These are phyloP conservation scores for Mycena galopus DNA, from an alignment of 768 basidiomycete species.

Conservation along the genomic window DNA sequence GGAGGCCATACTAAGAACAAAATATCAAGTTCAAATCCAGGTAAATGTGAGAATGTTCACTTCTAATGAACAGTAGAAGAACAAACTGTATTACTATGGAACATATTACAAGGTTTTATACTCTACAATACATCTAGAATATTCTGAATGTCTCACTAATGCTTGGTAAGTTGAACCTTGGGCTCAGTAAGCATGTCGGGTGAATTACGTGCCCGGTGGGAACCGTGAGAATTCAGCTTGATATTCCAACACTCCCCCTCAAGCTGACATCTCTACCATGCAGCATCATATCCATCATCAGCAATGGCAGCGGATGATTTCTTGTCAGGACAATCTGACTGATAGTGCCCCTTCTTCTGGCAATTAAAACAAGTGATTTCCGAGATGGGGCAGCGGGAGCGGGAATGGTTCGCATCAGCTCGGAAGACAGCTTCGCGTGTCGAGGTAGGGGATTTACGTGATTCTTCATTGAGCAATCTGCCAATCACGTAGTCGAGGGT, in stretches of 20 bases:
- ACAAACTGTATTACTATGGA: too few relatives aligned
- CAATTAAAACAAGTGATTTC: conserved; percentile 25
- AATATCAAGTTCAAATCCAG: background rate
- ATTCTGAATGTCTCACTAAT: too few relatives aligned
- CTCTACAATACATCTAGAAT: too few relatives aligned
- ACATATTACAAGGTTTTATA: too few relatives aligned
- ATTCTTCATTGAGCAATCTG: conserved; percentile 17
- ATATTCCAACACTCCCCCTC: conserved; percentile 12
- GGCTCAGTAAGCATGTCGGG: background rate
- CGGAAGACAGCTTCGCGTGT: conserved; percentile 18
- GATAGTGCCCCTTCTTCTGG: conserved; percentile 24
- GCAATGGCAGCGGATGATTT: conserved; percentile 1
- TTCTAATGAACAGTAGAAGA: too few relatives aligned
- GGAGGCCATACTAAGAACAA: background rate
- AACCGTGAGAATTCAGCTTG: background rate
- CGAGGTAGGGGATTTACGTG: conserved; percentile 2
- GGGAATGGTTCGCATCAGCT: background rate
- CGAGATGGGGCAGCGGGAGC: conserved; percentile 10
- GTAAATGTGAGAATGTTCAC: too few relatives aligned
- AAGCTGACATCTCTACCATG: conserved; percentile 21
- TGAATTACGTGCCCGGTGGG: background rate
- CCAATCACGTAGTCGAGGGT: conserved; percentile 21
- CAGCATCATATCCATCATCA: conserved; percentile 5
- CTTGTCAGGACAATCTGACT: conserved; percentile 9
- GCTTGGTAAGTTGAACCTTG: background rate